A percentile compares a stretch with the other conserved stretches of the same genome.
Evolutionary conservation across 2,329 filamentous ascomycete genomes (phyloP).

Genomic region (Lachnellula suecica): DNA sequence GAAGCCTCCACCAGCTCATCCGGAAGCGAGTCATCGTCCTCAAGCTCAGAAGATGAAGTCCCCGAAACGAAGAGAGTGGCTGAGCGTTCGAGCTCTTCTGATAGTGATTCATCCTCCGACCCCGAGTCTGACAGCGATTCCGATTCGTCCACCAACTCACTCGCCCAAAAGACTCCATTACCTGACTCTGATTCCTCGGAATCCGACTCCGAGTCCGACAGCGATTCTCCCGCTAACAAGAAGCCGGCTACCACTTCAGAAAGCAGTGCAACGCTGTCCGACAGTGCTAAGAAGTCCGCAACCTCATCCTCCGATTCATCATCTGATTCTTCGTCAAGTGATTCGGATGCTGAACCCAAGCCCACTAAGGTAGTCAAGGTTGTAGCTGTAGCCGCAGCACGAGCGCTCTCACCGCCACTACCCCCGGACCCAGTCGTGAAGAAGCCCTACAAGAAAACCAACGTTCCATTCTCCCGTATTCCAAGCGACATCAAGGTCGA

Average conservation of each 20-base stretch:
- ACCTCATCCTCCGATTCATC: conserved; percentile 24
- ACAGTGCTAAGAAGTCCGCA: conserved; percentile 24
- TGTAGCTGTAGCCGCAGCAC: conserved; percentile 10
- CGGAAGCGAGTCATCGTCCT: conserved; percentile 19
- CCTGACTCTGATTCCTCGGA: conserved; percentile 30
- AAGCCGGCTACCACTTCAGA: conserved; percentile 25
- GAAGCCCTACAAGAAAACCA: conserved; percentile 47
- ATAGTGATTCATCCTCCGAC: conserved; percentile 31
- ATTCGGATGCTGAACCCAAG: conserved; percentile 19
- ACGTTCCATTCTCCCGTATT: conserved; percentile 76
- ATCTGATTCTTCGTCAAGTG: conserved; percentile 24
- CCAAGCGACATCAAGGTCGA: conserved; percentile 68
- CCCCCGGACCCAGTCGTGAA: conserved; percentile 34
- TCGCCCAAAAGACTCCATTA: conserved; percentile 29
- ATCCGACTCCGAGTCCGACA: conserved; percentile 38
- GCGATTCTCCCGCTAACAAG: conserved; percentile 44
- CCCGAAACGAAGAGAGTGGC: conserved; percentile 51
- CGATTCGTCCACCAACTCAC: conserved; percentile 27
- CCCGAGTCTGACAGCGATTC: conserved; percentile 30
- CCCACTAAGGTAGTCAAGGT: conserved; percentile 5
- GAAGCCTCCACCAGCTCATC: conserved; percentile 14
- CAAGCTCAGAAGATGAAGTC: conserved; percentile 38
- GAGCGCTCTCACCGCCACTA: conserved; percentile 33
- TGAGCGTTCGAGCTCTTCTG: conserved; percentile 29
- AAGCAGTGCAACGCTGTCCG: conserved; percentile 33